Evolutionary conservation across 495 filamentous ascomycete genomes (phyloP).

Genomic region (Eremomyces bilateralis): DNA sequence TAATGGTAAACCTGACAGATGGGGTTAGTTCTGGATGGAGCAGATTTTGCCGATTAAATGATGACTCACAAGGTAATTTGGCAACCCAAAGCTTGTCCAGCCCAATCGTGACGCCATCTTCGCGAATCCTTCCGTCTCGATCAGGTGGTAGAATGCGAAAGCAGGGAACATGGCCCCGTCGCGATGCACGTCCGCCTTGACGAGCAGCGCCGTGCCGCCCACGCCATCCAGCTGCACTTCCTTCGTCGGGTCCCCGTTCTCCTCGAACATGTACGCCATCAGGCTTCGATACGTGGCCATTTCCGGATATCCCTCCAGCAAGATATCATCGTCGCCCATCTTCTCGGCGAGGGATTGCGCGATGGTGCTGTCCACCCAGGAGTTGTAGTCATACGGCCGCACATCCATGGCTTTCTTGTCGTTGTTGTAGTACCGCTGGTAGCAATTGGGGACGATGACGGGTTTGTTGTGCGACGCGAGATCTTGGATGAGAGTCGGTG

Average conservation of each 20-base stretch:
- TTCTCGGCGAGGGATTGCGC: conserved; percentile 50
- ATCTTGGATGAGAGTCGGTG: conserved; percentile 72
- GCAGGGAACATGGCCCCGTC: conserved; percentile 98
- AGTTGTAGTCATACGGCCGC: conserved; percentile 91
- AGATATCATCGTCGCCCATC: conserved; percentile 79
- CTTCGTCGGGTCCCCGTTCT: conserved; percentile 27
- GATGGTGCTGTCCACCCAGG: conserved; percentile 69
- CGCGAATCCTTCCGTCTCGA: conserved; percentile 95
- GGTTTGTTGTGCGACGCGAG: conserved; percentile 69
- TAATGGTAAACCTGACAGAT: conserved; percentile 38
- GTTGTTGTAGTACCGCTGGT: conserved; percentile 61
- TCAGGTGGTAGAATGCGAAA: conserved; percentile 87
- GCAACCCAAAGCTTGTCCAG: conserved; percentile 64
- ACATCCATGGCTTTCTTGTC: conserved; percentile 45
- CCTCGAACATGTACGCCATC: conserved; percentile 67
- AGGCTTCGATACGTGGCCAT: conserved; percentile 77
- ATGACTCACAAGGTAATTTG: conserved; percentile 77
- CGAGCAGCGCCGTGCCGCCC: conserved; percentile 78
- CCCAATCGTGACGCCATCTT: conserved; percentile 85
- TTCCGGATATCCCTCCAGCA: conserved; percentile 81
- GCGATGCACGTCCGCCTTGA: conserved; percentile 92
- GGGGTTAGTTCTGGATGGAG: conserved; percentile 2
- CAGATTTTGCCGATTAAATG: not conserved
- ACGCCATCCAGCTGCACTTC: conserved; percentile 74
- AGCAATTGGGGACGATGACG: conserved; percentile 87